These are phyloP conservation scores for Penicillium egyptiacum DNA, from an alignment of 495 filamentous ascomycete species.

Conservation along the genomic window DNA sequence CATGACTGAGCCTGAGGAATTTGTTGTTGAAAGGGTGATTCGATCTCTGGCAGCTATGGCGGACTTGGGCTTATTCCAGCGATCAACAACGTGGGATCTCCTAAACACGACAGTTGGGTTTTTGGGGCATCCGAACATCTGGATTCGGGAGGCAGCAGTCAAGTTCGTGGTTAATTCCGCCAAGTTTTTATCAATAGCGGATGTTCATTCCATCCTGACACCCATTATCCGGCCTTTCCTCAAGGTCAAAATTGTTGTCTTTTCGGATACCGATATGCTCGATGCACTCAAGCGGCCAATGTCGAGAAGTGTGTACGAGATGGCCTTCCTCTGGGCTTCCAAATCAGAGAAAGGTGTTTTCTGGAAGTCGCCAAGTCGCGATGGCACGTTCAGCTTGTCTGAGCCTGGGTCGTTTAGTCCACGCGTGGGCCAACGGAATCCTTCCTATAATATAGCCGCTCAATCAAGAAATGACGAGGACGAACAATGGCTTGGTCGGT, in stretches of 20 bases:
- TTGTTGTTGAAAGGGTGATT: conserved; percentile 87
- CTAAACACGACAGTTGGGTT: conserved; percentile 78
- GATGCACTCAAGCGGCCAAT: conserved; percentile 83
- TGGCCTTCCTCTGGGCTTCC: conserved; percentile 81
- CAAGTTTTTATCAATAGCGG: conserved; percentile 75
- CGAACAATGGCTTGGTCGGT: conserved; percentile 83
- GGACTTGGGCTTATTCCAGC: conserved; percentile 80
- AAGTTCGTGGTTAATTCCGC: conserved; percentile 77
- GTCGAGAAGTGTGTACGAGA: conserved; percentile 75
- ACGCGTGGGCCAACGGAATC: conserved; percentile 27
- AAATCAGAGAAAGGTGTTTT: conserved; percentile 78
- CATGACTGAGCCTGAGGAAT: conserved; percentile 93
- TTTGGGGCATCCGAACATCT: conserved; percentile 88
- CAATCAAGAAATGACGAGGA: conserved; percentile 84
- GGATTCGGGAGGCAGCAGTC: conserved; percentile 88
- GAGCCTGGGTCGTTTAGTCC: conserved; percentile 28
- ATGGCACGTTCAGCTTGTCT: conserved; percentile 65
- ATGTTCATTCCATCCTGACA: conserved; percentile 75
- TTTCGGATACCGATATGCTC: conserved; percentile 72
- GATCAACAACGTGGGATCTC: conserved; percentile 82
- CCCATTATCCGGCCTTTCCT: conserved; percentile 80
- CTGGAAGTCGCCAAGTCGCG: conserved; percentile 72
- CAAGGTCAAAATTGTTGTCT: conserved; percentile 62
- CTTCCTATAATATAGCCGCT: conserved; percentile 35
- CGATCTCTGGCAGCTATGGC: conserved; percentile 89